Base-by-base conservation (phyloP, 2,329 filamentous ascomycete species). In the Ophiostoma sp. region DNA sequence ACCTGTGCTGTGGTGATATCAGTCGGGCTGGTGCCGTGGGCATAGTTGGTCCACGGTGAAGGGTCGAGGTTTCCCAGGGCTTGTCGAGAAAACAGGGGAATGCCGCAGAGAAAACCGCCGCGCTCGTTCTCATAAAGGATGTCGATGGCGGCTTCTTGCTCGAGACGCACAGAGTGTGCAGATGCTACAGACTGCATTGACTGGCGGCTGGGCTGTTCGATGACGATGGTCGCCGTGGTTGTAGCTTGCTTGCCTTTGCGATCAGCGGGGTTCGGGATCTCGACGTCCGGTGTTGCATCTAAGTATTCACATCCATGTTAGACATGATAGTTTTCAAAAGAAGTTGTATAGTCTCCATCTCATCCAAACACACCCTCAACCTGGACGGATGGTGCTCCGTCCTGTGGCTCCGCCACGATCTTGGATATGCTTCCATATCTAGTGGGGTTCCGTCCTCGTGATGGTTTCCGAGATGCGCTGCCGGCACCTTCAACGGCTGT, bases 81-180 rank as follows among this genome's bases (percentile, higher is more conserved):
- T 75, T 91, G 92, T 8, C 90, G 88, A 0, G 95, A 97, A 84
- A 98, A 99, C n/a, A 97, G 87, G 0, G 95, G 91, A 15, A 94
- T 88, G 36, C 96, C 95, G 78, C 95, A 98, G 75, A 97, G 85
- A 79, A 98, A 97, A 52, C 90, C 91, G 12, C 96, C 96, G 73
- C 96, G 89, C 83, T 99, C 93, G 79, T 99, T 99, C 81, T 99
- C 96, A 82, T 97, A 98, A 0, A 99, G 85, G 5, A 98, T 88
- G 76, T 99, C 96, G 75, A 98, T 90, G 36, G 88, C 91, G 2
- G 85, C 85, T 80, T 83, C 86, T 75, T 79, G 45, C 52, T 71
- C 69, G 0, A 19, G 22, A 48, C 66, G 69, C 7, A 73, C 25
- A 3, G 72, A 69, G 6, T 68, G 31, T 55, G 55, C 25, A 28